phyloP scores from a whole-genome alignment of 768 basidiomycete genomes.

The Tulasnella sp. region DNA sequence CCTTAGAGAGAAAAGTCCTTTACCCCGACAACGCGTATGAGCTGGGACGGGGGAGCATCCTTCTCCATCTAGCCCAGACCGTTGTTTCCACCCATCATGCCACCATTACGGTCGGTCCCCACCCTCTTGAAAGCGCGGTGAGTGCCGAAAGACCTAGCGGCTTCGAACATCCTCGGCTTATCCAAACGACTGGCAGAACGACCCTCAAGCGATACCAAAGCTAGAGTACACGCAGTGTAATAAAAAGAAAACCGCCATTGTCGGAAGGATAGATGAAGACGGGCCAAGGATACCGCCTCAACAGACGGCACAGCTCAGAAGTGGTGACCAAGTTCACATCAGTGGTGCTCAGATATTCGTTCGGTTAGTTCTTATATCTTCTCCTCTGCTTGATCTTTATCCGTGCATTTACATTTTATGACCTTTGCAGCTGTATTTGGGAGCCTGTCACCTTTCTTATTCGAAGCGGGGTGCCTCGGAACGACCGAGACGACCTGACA shows the following conservation, averaged over 20 bases:
- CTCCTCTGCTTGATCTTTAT: not conserved
- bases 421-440: not conserved
- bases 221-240: slow-evolving; percentile 20
- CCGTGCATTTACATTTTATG: not conserved
- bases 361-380: not conserved
- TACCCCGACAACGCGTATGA: slow-evolving; percentile 16
- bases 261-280: slow-evolving; percentile 15
- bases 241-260: slow-evolving; percentile 2
- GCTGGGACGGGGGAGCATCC: slow-evolving; percentile 5
- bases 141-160: not conserved
- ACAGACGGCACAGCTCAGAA: not conserved
- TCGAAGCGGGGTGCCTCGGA: slow-evolving; percentile 10
- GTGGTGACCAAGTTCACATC: slow-evolving; percentile 18
- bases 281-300: not conserved
- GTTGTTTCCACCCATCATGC: slow-evolving; percentile 19
- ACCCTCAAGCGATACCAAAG: slow-evolving; percentile 15
- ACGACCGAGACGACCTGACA: slow-evolving; percentile 1
- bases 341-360: not conserved
- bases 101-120: not conserved
- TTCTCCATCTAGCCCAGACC: slow-evolving; percentile 1
- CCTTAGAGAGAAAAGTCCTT: slow-evolving; percentile 17
- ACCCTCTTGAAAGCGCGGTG: slow-evolving; percentile 18
- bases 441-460: slow-evolving; percentile 23
- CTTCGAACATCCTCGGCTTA: not conserved
- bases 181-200: not conserved